These are phyloP conservation scores for Plasmodium gonderi DNA, from an alignment of 169 alveolate genomes.

Conservation along the genomic window DNA sequence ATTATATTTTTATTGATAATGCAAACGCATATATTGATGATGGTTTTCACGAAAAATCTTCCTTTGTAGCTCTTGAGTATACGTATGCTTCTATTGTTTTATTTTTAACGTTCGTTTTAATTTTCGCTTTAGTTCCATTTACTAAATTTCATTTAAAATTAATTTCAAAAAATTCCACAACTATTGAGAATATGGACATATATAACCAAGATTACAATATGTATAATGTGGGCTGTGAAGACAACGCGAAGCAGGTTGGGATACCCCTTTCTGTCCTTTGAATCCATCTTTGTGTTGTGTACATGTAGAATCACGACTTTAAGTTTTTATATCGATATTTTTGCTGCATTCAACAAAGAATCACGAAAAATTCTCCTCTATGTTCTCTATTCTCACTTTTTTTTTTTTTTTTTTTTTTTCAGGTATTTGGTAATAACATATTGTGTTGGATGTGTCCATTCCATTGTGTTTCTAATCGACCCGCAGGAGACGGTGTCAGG, in stretches of 20 bases:
- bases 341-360: too few relatives aligned
- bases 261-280: too few relatives aligned
- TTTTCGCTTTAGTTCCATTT: constrained; percentile 89
- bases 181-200: constrained; percentile 90
- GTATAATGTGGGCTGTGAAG: constrained; percentile 89
- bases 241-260: constrained; percentile 78
- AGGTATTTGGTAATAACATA: constrained; percentile 90
- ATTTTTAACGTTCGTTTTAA: constrained; percentile 77
- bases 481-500: constrained; percentile 93
- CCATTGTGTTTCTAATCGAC: constrained; percentile 87
- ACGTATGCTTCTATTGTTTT: constrained; percentile 75
- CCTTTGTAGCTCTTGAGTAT: constrained; percentile 54
- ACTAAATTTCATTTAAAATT: constrained; percentile 87
- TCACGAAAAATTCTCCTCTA: too few relatives aligned
- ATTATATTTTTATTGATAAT: constrained; percentile 65
- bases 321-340: too few relatives aligned
- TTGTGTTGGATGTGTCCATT: constrained; percentile 92
- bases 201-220: constrained; percentile 85
- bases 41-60: constrained; percentile 48
- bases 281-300: too few relatives aligned
- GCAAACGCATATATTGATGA: constrained; percentile 52
- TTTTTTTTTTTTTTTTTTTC: constrained; percentile 57
- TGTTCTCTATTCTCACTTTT: background rate
- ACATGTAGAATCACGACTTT: too few relatives aligned
- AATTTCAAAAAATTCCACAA: constrained; percentile 86